These are phyloP conservation scores for Spathaspora girioi DNA, from an alignment of 805 yeast species.

Conservation along the genomic window DNA sequence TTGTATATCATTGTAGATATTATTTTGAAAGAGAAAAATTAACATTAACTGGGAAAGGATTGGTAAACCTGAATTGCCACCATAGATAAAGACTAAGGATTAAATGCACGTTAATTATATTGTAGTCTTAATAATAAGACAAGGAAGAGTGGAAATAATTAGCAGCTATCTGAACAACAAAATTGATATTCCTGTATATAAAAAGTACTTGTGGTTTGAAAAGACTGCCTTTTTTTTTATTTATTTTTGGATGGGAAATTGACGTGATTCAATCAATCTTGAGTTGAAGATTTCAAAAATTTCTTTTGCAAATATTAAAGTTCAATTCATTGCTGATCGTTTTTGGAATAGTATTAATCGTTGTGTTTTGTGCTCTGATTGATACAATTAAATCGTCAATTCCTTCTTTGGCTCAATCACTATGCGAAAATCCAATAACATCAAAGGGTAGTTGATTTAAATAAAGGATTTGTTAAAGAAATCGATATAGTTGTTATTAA, in stretches of 20 bases:
- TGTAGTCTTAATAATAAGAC: too few relatives aligned
- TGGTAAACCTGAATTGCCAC: too few relatives aligned
- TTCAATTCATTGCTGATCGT: background rate
- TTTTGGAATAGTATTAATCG: background rate
- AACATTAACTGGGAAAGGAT: too few relatives aligned
- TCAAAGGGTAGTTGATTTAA: conserved; percentile 58
- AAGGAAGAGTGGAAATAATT: too few relatives aligned
- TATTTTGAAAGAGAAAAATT: too few relatives aligned
- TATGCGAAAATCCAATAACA: conserved; percentile 59
- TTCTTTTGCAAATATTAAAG: background rate
- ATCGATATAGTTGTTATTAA: conserved; percentile 49
- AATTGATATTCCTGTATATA: background rate
- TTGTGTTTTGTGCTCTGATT: background rate
- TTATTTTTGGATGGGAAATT: background rate
- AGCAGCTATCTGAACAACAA: too few relatives aligned
- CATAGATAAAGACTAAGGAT: too few relatives aligned
- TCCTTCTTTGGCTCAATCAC: background rate
- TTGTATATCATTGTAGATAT: too few relatives aligned
- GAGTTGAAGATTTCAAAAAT: background rate
- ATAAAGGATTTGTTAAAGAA: conserved; percentile 64
- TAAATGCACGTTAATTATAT: too few relatives aligned
- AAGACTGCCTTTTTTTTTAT: background rate
- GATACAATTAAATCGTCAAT: background rate
- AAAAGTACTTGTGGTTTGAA: background rate
- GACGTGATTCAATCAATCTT: background rate